Evolutionary conservation across 257 asterid species (phyloP).

Genomic region (Schizonepeta tenuifolia): DNA sequence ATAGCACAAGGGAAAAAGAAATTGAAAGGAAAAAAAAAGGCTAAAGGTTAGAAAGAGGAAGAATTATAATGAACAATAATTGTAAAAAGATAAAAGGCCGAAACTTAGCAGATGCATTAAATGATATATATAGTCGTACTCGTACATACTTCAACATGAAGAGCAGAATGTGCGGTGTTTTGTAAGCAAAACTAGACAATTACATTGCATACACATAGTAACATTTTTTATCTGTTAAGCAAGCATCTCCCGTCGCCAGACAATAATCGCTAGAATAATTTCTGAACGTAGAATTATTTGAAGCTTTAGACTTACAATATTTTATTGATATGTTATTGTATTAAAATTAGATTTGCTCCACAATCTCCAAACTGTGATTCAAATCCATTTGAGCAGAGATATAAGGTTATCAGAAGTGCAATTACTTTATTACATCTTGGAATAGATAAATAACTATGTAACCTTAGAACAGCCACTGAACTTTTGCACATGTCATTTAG

Average conservation of each 20-base stretch:
- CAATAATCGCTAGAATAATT: constrained; percentile 9
- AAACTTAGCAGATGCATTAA: neutral
- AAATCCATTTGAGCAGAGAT: neutral
- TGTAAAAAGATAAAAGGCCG: neutral
- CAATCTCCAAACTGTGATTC: neutral
- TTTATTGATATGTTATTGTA: too few relatives aligned
- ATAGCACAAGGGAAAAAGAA: constrained; percentile 22
- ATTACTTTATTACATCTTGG: neutral
- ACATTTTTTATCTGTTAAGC: neutral
- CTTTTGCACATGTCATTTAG: constrained; percentile 3
- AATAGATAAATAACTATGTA: neutral
- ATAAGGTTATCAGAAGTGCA: neutral
- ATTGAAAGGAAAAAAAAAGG: constrained; percentile 27
- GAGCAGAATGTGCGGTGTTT: constrained; percentile 12
- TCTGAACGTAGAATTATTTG: neutral
- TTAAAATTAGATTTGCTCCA: too few relatives aligned
- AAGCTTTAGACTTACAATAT: neutral
- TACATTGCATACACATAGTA: constrained; percentile 8
- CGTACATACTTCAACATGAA: constrained; percentile 17
- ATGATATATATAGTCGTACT: neutral
- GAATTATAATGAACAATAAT: neutral
- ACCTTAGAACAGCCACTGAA: neutral
- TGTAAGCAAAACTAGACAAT: constrained; percentile 16
- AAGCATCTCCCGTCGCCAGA: neutral
- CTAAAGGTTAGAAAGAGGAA: neutral